Percentiles rank a stretch among this genome's conserved stretches.
phyloP scores from a whole-genome alignment of 2,329 filamentous ascomycete species.

The Zarea fungicola region DNA sequence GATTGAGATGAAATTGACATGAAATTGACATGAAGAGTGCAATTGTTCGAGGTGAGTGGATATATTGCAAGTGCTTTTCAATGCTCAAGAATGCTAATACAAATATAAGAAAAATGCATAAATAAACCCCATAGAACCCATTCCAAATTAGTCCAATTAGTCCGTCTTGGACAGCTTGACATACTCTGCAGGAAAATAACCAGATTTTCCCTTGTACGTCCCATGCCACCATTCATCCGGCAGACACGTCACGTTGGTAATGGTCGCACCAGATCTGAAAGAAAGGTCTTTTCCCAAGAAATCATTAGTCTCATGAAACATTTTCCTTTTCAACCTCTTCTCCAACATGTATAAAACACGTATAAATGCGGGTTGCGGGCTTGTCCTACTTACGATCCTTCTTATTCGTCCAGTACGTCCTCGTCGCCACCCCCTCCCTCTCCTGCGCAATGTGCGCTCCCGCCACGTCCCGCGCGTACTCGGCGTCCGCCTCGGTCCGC shows the following conservation, averaged over 20 bases:
- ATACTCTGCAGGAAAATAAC: background rate
- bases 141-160: background rate
- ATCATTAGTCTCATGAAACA: too few species aligned
- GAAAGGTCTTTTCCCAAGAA: background rate
- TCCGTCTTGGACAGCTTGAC: background rate
- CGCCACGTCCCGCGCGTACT: constrained; percentile 40
- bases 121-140: background rate
- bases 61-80: too few species aligned
- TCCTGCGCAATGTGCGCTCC: background rate
- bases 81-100: background rate
- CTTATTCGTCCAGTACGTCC: background rate
- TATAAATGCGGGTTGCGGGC: too few species aligned
- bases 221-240: constrained; percentile 6
- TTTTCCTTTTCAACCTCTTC: too few species aligned
- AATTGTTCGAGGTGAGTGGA: too few species aligned
- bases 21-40: too few species aligned
- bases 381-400: constrained; percentile 9
- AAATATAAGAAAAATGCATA: background rate
- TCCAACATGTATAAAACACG: too few species aligned
- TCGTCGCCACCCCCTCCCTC: background rate
- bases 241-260: background rate
- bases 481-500: constrained; percentile 41
- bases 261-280: background rate
- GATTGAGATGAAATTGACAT: background rate
- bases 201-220: constrained; percentile 5